A percentile compares a stretch with the other conserved stretches of the same genome.
Evolutionary conservation across 129 eudicot species (phyloP).

Genomic region (Heracleum sosnowskyi): DNA sequence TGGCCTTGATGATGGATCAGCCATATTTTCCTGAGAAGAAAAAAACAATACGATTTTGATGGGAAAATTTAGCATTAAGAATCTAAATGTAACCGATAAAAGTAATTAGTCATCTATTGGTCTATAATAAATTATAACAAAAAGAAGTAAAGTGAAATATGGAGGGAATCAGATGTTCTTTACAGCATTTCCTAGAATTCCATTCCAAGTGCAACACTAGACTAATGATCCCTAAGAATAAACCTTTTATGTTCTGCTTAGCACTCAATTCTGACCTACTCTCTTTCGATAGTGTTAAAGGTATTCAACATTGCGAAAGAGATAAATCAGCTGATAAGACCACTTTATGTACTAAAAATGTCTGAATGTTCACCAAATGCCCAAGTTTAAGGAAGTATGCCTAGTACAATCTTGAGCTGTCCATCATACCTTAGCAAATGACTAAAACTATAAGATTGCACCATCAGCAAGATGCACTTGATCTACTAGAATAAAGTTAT

Average conservation of each 20-base stretch:
- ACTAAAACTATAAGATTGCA: not conserved
- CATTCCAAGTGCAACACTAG: not conserved
- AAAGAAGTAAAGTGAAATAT: not conserved
- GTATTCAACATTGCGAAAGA: not conserved
- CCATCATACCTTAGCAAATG: not conserved
- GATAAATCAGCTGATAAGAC: not conserved
- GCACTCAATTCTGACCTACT: not conserved
- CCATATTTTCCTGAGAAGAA: slow-evolving; percentile 46
- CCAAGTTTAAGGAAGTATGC: not conserved
- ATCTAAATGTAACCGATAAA: not conserved
- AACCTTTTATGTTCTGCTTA: not conserved
- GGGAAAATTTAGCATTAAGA: not conserved
- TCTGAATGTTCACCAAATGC: not conserved
- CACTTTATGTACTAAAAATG: not conserved
- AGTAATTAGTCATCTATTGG: not conserved
- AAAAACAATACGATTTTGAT: slow-evolving; percentile 17
- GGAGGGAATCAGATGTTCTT: not conserved
- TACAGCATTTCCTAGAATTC: not conserved
- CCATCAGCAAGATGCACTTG: too few relatives aligned
- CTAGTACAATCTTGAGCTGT: not conserved
- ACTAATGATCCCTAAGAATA: not conserved
- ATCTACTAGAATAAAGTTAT: too few relatives aligned
- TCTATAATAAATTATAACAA: not conserved
- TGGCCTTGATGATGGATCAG: slow-evolving; percentile 44
- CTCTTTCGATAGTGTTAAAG: not conserved